Percentiles rank a stretch among this genome's conserved stretches.
These are phyloP conservation scores for Fraxinus xanthoxyloides DNA, from an alignment of 305 asterid genomes.

Conservation along the genomic window DNA sequence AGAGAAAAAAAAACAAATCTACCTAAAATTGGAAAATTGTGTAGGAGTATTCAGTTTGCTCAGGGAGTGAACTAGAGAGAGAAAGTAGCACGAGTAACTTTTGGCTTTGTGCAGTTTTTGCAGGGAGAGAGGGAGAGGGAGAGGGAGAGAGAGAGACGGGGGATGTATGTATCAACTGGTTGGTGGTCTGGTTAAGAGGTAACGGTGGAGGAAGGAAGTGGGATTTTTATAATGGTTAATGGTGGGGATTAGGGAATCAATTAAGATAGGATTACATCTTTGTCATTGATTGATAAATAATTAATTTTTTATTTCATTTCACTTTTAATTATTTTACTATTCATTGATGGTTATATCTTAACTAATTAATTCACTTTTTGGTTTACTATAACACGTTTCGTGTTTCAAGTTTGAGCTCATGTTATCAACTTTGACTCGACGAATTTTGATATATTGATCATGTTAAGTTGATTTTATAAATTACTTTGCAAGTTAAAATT, in stretches of 20 bases:
- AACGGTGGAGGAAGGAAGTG: conserved; percentile 21
- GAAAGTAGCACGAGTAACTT: conserved; percentile 20
- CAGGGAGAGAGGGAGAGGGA: not conserved
- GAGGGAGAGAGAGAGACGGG: conserved; percentile 24
- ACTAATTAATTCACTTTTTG: not conserved
- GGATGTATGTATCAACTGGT: conserved; percentile 10
- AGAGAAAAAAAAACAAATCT: not conserved
- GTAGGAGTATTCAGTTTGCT: conserved; percentile 26
- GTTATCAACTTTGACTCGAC: not conserved
- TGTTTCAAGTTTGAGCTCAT: not conserved
- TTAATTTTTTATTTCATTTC: not conserved
- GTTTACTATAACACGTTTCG: not conserved
- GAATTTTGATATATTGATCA: not conserved
- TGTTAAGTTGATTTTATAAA: not conserved
- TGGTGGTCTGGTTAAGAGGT: conserved; percentile 6
- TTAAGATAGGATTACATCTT: conserved; percentile 64
- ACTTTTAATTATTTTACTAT: conserved; percentile 8
- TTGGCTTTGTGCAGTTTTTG: conserved; percentile 11
- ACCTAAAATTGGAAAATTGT: conserved; percentile 30
- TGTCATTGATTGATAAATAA: conserved; percentile 47
- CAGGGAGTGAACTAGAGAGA: conserved; percentile 24
- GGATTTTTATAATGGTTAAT: conserved; percentile 40
- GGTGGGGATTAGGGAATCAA: conserved; percentile 63
- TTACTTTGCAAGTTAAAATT: not conserved
- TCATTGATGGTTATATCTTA: not conserved